Base-by-base conservation (phyloP, 331 rosid genomes). In the Pyracantha coccinea region DNA sequence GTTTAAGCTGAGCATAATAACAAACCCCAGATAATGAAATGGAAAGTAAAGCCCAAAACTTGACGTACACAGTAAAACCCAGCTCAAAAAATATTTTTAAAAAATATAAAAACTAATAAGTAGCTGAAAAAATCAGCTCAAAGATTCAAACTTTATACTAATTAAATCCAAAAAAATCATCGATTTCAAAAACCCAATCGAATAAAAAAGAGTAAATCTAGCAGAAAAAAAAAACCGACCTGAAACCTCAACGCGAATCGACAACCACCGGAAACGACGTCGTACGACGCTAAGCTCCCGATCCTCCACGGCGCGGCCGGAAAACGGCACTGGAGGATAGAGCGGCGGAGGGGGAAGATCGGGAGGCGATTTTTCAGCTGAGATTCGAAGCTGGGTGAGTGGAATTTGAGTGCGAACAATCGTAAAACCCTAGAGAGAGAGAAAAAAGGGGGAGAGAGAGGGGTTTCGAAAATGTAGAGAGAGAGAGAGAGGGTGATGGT, bases 401-500 rank as follows among this genome's bases (percentile, higher is more conserved):
- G 80, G 66, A 89, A 90, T 87, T 88, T 71, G 86, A 79, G 88
- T 83, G 96, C 90, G 96, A 85, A 82, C 38, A 66, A 76, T 58
- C 47, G 69, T 62, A 74, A 86, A 92, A 88, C 97, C 97, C 97
- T 91, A 92, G 87, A 88, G 85, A 86, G 88, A 86, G 86, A 77
- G 73, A 76, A 77, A 75, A 76, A 77, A 72, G 15, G 8, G 5
- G 1, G 15, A 41, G 47, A 41, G 15, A 16, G 45, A 38, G 55
- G 68, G 87, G 89, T 80, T 83, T 83, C 87, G 91, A 89, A 50
- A 50, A 29, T 89, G 77, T 72, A 76, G 91, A 57, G 82, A 65
- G 73, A 78, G 78, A 72, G 81, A 66, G 66, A n/a, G n/a, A n/a
- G n/a, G n/a, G n/a, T n/a, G n/a, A n/a, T n/a, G 15, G 9, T 15